A percentile compares a stretch with the other conserved stretches of the same genome.
Evolutionary conservation across 1,284 basidiomycete genomes (phyloP).

Genomic region (Ceratobasidium sp.): DNA sequence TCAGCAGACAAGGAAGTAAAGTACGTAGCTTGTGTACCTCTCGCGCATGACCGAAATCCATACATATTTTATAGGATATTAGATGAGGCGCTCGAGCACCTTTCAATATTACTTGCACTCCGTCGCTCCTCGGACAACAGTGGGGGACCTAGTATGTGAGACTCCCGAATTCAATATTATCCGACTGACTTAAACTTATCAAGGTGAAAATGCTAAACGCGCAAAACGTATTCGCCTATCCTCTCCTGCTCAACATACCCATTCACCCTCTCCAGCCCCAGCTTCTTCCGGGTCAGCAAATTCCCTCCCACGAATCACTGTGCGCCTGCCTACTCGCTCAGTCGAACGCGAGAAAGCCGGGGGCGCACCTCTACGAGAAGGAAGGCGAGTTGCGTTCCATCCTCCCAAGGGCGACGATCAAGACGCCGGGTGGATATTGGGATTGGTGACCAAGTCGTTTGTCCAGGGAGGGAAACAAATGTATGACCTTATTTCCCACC

Average conservation of each 20-base stretch:
- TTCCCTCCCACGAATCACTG: constrained; percentile 23
- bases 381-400: constrained; percentile 83
- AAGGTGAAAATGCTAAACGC: constrained; percentile 71
- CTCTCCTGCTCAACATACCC: constrained; percentile 67
- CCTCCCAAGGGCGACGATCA: constrained; percentile 75
- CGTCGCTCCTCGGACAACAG: constrained; percentile 74
- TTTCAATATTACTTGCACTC: constrained; percentile 77
- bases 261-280: constrained; percentile 61
- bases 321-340: constrained; percentile 34
- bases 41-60: constrained; percentile 45
- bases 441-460: constrained; percentile 74
- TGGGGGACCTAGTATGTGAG: constrained; percentile 65
- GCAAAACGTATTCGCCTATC: constrained; percentile 78
- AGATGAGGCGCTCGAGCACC: constrained; percentile 75
- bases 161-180: not conserved
- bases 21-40: constrained; percentile 61
- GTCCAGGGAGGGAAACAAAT: constrained; percentile 66
- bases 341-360: constrained; percentile 23
- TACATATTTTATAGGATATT: constrained; percentile 66
- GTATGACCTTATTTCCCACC: constrained; percentile 40
- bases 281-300: constrained; percentile 42
- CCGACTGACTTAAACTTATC: constrained; percentile 2
- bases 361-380: constrained; percentile 76
- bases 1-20: constrained; percentile 73
- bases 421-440: constrained; percentile 81